Base-by-base conservation (phyloP, 2,329 filamentous ascomycete genomes). In the Aspergillus vadensis region DNA sequence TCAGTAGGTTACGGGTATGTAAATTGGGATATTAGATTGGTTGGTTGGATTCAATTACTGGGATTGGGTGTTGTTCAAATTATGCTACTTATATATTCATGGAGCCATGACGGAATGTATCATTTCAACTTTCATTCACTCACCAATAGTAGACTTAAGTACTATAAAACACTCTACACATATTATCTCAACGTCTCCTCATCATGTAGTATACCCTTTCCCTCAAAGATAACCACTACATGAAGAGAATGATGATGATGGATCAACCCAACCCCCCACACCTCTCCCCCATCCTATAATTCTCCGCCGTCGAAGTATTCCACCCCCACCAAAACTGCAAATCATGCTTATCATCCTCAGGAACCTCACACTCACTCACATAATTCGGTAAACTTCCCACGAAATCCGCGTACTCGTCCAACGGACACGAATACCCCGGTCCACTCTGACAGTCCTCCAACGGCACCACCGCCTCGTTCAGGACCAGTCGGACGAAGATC, bases 1-100 rank as follows among this genome's bases (percentile, higher is more conserved):
- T 51, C 85, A 88, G 68, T 79, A 44, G 21, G 14, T 23, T 8
- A 44, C 7, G 17, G 19, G 10, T 43, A 12, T 14, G 14, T 44
- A 44, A 21, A 21, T 14, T 44, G 19, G 41, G 41, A 8, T 44
- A 36, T 14, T 36, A 44, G 19, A 23, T 44, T 23, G 41, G 41
- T 44, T 14, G 41, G 41, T 21, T 44, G 8, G 7, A n/a, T 43
- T 19, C 10, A 14, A 8, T 7, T 43, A 27, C 1, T 23, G 10
- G 41, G 41, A 44, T 5, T 36, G 32, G 32, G 32, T 12, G 12
- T 36, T 36, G 12, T 36, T 36, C 32, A 14, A 15, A 14, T 6
- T 36, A 36, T 43, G 17, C 39, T 43, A 43, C 6, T 30, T 36
- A 5, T 43, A 43, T 43, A 43, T 43, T 43, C 12, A 43, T 43